phyloP scores from a whole-genome alignment of 2,329 filamentous ascomycete species.

The Fusarium sp. region DNA sequence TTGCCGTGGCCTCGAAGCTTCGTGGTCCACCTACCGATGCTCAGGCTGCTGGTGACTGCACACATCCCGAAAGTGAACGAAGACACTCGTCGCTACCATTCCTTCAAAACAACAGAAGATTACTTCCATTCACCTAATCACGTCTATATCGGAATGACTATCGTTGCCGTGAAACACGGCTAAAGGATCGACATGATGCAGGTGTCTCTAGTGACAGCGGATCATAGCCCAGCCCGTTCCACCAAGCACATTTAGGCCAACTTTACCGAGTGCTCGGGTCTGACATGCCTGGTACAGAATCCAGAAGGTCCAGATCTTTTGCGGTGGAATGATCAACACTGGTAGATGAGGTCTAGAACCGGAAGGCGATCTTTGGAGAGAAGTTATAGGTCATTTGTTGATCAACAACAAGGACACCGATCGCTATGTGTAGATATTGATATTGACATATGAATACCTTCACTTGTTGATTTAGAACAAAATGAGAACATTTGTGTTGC shows the following conservation, averaged over 20 bases:
- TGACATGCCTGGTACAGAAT: neutral
- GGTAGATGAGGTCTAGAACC: neutral
- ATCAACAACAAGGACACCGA: neutral
- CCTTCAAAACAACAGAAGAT: neutral
- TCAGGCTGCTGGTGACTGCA: neutral
- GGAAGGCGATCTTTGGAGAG: neutral
- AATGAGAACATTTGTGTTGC: neutral
- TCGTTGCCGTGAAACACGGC: neutral
- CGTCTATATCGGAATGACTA: neutral
- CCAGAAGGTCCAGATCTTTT: neutral
- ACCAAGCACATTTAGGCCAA: neutral
- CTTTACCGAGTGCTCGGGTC: neutral
- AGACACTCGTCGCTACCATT: neutral
- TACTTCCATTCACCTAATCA: neutral
- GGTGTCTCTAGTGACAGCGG: neutral
- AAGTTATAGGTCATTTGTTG: neutral
- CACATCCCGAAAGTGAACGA: too few species aligned
- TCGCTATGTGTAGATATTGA: fast-evolving
- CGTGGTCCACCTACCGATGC: too few species aligned
- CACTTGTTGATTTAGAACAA: neutral
- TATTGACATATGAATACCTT: neutral
- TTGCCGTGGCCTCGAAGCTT: too few species aligned
- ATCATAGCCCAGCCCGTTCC: neutral
- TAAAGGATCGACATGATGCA: neutral
- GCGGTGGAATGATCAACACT: neutral